Percentiles rank a stretch among this genome's conserved stretches.
Conservation (phyloP, 2,329 filamentous ascomycete species). For the Xylariaceae sp. region DNA sequence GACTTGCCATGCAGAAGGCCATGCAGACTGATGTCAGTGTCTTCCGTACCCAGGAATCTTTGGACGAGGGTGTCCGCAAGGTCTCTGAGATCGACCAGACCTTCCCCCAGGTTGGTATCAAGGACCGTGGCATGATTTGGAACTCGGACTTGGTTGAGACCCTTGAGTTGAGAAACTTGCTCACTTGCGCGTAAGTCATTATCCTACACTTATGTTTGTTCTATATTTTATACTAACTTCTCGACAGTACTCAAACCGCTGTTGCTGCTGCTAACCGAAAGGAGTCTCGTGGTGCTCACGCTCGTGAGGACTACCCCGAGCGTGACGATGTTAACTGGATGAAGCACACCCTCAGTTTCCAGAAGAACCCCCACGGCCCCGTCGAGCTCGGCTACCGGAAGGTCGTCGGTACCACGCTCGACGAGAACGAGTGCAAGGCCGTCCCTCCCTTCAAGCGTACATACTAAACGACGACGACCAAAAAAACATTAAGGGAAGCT, state of each 20-base stretch:
- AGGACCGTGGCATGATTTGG: conserved; percentile 99
- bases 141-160: conserved; percentile 97
- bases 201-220: conserved; percentile 27
- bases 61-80: conserved; percentile 88
- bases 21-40: conserved; percentile 98
- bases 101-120: conserved; percentile 82
- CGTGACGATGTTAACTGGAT: conserved; percentile 96
- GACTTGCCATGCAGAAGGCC: conserved; percentile 90
- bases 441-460: conserved; percentile 95
- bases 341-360: conserved; percentile 98
- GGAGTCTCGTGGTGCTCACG: conserved; percentile 95
- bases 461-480: conserved; percentile 57
- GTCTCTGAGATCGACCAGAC: conserved; percentile 77
- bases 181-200: conserved; percentile 81
- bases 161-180: conserved; percentile 86
- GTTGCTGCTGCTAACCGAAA: conserved; percentile 86
- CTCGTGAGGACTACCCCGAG: conserved; percentile 92
- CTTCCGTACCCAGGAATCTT: conserved; percentile 88
- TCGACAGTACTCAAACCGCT: conserved; percentile 74
- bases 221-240: conserved; percentile 10
- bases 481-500: not conserved
- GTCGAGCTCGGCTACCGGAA: conserved; percentile 81
- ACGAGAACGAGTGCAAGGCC: conserved; percentile 92
- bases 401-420: conserved; percentile 77
- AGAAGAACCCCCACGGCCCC: conserved; percentile 85